A percentile compares a stretch with the other conserved stretches of the same genome.
These are phyloP conservation scores for Isatis lusitanica DNA, from an alignment of 441 rosid species.

Conservation along the genomic window DNA sequence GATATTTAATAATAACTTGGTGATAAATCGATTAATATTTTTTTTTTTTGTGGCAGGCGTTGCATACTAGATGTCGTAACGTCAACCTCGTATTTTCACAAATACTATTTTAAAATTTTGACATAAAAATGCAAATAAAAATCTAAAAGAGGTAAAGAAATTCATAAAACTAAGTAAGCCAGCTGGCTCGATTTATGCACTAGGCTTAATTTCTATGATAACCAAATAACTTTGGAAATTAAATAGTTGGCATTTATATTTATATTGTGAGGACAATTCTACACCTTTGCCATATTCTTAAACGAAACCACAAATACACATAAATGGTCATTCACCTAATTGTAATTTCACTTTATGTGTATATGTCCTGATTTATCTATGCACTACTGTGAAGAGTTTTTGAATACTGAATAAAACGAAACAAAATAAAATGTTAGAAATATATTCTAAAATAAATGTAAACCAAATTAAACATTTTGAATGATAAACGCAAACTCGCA, in stretches of 20 bases:
- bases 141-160: neutral
- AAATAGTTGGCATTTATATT: neutral
- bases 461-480: neutral
- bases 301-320: neutral
- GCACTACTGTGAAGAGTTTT: neutral
- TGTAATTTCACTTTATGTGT: neutral
- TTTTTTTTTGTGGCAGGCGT: neutral
- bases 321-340: neutral
- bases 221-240: neutral
- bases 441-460: neutral
- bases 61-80: neutral
- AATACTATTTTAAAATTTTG: neutral
- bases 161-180: neutral
- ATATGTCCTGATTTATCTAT: neutral
- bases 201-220: neutral
- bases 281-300: neutral
- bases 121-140: neutral
- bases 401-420: neutral
- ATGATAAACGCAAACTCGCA: constrained; percentile 2
- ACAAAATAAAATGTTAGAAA: neutral
- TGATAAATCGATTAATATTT: neutral
- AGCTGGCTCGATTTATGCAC: neutral
- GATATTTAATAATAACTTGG: neutral
- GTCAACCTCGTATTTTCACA: neutral
- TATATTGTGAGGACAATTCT: neutral